Evolutionary conservation across 352 stramenopile genomes (phyloP).

Genomic region (Phytophthora litchii): DNA sequence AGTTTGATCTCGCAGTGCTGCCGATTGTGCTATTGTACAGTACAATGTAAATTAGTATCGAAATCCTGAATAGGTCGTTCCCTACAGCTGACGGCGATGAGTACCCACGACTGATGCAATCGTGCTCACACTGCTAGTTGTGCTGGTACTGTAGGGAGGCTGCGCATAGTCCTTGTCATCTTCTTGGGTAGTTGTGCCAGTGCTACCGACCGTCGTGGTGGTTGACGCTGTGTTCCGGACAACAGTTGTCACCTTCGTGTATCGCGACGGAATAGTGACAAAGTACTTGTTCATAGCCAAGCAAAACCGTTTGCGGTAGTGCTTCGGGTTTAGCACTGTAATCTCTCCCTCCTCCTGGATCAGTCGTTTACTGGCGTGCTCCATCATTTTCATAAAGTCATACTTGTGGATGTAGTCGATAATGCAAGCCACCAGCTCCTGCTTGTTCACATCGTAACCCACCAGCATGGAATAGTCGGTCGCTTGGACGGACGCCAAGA

Average conservation of each 20-base stretch:
- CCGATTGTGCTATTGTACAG: constrained; percentile 28
- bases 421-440: constrained; percentile 88
- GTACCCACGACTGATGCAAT: constrained; percentile 25
- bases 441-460: constrained; percentile 85
- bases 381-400: constrained; percentile 91
- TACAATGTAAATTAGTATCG: constrained; percentile 35
- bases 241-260: constrained; percentile 83
- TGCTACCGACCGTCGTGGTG: constrained; percentile 28
- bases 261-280: constrained; percentile 84
- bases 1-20: not conserved
- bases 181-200: constrained; percentile 29
- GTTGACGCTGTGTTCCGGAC: constrained; percentile 45
- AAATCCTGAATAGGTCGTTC: not conserved
- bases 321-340: constrained; percentile 85
- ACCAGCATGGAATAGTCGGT: constrained; percentile 91
- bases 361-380: constrained; percentile 87
- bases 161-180: constrained; percentile 38
- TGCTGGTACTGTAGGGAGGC: constrained; percentile 37
- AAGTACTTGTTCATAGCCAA: constrained; percentile 91
- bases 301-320: constrained; percentile 88
- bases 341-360: constrained; percentile 91
- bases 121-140: constrained; percentile 37
- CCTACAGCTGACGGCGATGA: constrained; percentile 24
- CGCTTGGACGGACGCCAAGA: constrained; percentile 83
- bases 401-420: constrained; percentile 93